Evolutionary conservation across 2,329 filamentous ascomycete species (phyloP), one percentile per base, ranked within the genome.

Genomic region (Penicillium palitans): DNA sequence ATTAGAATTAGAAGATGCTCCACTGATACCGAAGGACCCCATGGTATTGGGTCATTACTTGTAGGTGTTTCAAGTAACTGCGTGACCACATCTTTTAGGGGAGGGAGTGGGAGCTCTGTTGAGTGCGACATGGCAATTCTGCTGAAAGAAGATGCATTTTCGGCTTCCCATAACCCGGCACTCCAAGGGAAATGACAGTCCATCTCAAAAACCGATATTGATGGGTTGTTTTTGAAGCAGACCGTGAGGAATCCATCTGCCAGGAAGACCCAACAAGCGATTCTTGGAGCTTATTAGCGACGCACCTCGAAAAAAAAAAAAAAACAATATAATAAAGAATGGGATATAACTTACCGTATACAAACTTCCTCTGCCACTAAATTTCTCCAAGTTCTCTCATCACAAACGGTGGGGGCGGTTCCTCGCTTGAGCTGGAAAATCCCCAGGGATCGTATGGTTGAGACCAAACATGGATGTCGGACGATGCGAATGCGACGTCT

Each of bases 181-280:
- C 61, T 67, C 70, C 69, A 72, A 0, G 70, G 68, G 19, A 72
- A 69, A 35, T 69, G 59, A 35, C 70, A 72, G 29, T 71, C 62
- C 66, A 72, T 68, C 44, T 72, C 70, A 31, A 72, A 72, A 0
- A 69, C 65, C 2, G 69, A 70, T 25, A 72, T 40, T 19, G 65
- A 62, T 3, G 70, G 70, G 33, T 71, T 65, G 19, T 70, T 72
- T 6, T 71, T 72, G 56, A 72, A 72, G 47, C 70, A 72, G 7
- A 72, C 69, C 1, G 69, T 72, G 17, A 72, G 64, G 13, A 72
- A 72, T 8, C 69, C 70, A 33, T 72, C 70, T 0, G 70, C 69
- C 17, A 72, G 65, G n/a, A 72, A 72, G 3, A 61, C 65, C 70
- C 70, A 72, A 39, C 64, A 72, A 5, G 70, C 66, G 24, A 72